Evolutionary conservation across 164 flowering plant species (phyloP).

Genomic region (Amborella trichopoda): DNA sequence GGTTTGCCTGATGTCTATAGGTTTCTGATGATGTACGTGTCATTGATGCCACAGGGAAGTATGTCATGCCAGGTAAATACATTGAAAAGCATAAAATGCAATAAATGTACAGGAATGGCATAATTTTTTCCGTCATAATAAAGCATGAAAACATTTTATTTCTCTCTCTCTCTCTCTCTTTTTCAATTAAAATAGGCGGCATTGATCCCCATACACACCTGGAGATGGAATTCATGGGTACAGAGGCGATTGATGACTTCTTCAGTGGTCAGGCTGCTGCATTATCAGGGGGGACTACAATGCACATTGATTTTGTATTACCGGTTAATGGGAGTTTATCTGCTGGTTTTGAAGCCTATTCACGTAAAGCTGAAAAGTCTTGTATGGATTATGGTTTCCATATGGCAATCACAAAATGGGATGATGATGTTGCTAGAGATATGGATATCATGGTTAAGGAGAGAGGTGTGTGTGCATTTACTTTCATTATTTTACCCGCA

Average conservation of each 20-base stretch:
- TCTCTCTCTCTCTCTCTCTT: background rate
- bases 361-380: conserved; percentile 49
- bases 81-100: background rate
- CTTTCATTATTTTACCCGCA: too few relatives aligned
- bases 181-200: conserved; percentile 49
- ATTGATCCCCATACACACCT: conserved; percentile 98
- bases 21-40: conserved; percentile 77
- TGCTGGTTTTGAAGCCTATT: conserved; percentile 61
- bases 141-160: background rate
- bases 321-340: conserved; percentile 76
- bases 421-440: conserved; percentile 70
- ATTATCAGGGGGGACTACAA: conserved; percentile 96
- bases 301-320: conserved; percentile 92
- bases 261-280: conserved; percentile 99
- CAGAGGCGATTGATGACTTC: conserved; percentile 77
- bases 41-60: conserved; percentile 88
- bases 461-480: conserved; percentile 39
- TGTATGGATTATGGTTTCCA: conserved; percentile 99
- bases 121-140: background rate
- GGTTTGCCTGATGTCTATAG: too few relatives aligned
- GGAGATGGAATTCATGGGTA: conserved; percentile 68
- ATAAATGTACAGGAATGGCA: too few relatives aligned
- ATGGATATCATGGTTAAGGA: conserved; percentile 94
- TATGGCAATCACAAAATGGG: conserved; percentile 91
- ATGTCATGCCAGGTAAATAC: conserved; percentile 93